Evolutionary conservation across 345 rosid species (phyloP).

Genomic region (Citrus unshiu): DNA sequence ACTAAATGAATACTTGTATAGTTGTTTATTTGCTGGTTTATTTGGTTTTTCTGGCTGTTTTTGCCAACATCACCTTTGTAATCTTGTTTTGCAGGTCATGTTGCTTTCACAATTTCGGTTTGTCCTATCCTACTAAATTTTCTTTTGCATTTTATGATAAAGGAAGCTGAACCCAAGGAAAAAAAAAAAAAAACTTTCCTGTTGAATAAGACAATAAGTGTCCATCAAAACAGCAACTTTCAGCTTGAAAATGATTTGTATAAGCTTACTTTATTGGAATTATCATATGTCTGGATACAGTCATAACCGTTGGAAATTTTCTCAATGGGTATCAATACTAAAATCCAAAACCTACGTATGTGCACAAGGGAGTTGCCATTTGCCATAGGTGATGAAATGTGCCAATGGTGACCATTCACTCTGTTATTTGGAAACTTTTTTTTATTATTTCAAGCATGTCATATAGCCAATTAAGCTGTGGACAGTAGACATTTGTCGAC

Average conservation of each 20-base stretch:
- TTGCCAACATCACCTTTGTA: not conserved
- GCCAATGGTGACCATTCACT: not conserved
- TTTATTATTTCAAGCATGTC: not conserved
- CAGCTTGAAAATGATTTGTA: not conserved
- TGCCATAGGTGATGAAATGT: not conserved
- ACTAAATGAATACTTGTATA: not conserved
- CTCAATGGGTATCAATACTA: not conserved
- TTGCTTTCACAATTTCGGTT: not conserved
- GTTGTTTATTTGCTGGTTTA: not conserved
- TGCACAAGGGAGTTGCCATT: not conserved
- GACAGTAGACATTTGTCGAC: not conserved
- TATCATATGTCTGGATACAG: not conserved
- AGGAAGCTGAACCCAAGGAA: not conserved
- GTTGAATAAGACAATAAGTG: not conserved
- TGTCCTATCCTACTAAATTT: not conserved
- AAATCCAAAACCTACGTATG: not conserved
- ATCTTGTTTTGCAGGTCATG: not conserved
- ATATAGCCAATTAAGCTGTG: not conserved
- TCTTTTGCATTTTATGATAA: not conserved
- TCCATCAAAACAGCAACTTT: not conserved
- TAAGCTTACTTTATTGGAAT: not conserved
- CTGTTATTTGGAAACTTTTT: not conserved
- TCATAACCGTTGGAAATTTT: not conserved
- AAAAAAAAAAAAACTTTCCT: not conserved
- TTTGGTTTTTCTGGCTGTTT: conserved; percentile 1